Evolutionary conservation across 163 green algal species (phyloP).

Genomic region (Scenedesmus sp.): DNA sequence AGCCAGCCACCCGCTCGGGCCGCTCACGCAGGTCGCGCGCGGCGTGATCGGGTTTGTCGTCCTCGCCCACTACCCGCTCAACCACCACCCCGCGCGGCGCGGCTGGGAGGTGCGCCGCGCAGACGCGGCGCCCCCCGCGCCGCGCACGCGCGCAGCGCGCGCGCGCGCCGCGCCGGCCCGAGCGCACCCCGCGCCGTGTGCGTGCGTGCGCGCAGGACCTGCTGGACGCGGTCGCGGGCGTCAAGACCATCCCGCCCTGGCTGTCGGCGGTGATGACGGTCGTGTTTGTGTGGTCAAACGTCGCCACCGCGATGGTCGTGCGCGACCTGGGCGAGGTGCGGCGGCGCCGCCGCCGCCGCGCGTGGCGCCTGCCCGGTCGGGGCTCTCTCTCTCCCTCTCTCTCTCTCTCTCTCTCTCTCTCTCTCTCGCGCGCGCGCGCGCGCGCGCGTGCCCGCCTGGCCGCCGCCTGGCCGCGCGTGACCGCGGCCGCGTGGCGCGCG

Average conservation of each 20-base stretch:
- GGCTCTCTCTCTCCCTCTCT: no score
- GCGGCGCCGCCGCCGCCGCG: no score
- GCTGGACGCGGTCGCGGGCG: slow-evolving; percentile 4
- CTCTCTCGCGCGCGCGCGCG: no score
- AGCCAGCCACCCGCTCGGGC: no score
- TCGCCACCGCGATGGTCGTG: slow-evolving; percentile 54
- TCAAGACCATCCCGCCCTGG: slow-evolving; percentile 20
- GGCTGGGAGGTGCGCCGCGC: slow-evolving; percentile 56
- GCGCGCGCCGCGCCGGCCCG: no score
- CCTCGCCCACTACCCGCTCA: slow-evolving; percentile 72
- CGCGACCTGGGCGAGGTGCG: slow-evolving; percentile 68
- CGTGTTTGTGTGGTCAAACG: slow-evolving; percentile 53
- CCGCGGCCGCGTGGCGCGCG: no score
- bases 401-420: no score
- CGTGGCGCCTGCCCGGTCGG: no score
- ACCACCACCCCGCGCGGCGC: slow-evolving; percentile 72
- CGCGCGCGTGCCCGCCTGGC: no score
- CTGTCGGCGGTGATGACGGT: slow-evolving; percentile 50
- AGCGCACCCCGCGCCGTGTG: not conserved
- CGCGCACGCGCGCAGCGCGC: no score
- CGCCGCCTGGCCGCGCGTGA: no score
- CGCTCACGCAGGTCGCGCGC: slow-evolving; percentile 66
- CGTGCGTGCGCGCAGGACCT: slow-evolving; percentile 24
- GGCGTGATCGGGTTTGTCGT: slow-evolving; percentile 72
- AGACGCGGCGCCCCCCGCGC: no score